phyloP scores from a whole-genome alignment of 495 filamentous ascomycete genomes.

The Mytilinidion resinicola region DNA sequence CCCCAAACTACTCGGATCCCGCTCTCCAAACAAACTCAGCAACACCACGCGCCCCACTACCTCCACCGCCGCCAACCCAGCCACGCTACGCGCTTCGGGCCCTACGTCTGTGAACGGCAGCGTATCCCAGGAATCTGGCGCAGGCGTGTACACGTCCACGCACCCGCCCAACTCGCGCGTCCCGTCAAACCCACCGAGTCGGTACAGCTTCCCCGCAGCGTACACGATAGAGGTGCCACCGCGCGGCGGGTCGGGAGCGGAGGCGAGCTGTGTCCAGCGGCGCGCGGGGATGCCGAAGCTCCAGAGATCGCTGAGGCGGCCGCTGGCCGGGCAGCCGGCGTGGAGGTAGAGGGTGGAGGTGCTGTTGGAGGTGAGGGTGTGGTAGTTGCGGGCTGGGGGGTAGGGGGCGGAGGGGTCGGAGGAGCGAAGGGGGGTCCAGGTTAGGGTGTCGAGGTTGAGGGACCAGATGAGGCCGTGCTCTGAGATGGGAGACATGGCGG shows the following conservation, averaged over 20 bases:
- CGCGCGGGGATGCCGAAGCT: slow-evolving; percentile 54
- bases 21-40: slow-evolving; percentile 63
- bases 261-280: slow-evolving; percentile 56
- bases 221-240: slow-evolving; percentile 60
- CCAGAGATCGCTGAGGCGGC: slow-evolving; percentile 62
- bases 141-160: slow-evolving; percentile 50
- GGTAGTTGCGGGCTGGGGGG: slow-evolving; percentile 46
- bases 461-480: slow-evolving; percentile 48
- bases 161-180: slow-evolving; percentile 55
- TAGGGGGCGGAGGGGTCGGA: slow-evolving; percentile 17
- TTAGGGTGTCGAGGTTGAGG: slow-evolving; percentile 34
- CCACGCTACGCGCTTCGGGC: slow-evolving; percentile 44
- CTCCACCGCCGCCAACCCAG: slow-evolving; percentile 40
- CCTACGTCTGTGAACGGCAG: slow-evolving; percentile 40
- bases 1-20: slow-evolving; percentile 52
- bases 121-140: slow-evolving; percentile 41
- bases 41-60: slow-evolving; percentile 53
- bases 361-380: slow-evolving; percentile 42
- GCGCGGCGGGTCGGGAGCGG: slow-evolving; percentile 54
- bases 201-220: slow-evolving; percentile 52
- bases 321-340: slow-evolving; percentile 58
- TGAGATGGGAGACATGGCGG: slow-evolving; percentile 48
- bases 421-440: slow-evolving; percentile 34
- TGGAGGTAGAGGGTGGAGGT: slow-evolving; percentile 59
- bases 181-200: slow-evolving; percentile 71